Base-by-base conservation (phyloP, 345 rosid genomes). In the Populus euphratica region DNA sequence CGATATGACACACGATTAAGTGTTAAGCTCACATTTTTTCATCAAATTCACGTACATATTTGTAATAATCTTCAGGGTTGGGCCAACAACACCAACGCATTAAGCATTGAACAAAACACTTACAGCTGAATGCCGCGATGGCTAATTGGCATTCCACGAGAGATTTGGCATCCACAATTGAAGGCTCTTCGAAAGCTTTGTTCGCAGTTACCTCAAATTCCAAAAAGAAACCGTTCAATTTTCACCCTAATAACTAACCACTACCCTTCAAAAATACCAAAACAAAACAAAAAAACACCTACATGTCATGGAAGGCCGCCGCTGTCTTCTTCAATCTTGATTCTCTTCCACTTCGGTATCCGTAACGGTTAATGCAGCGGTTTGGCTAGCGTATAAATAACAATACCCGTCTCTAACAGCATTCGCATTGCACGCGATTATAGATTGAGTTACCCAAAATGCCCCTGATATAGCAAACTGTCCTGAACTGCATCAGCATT, bases 381-480 rank as follows among this genome's bases (percentile, higher is more conserved):
- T 29, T 76, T 54, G 77, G 80, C 98, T 92, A 44, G 92, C 96
- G 82, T 88, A 93, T 76, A 93, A 82, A 81, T 79, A 93, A 87
- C 88, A 91, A 4, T 88, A 89, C 49, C 86, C 89, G 78, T 85
- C 89, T 61, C 85, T 59, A 59, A 10, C 83, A 84, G 80, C 77
- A 78, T 88, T 94, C 76, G 87, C 94, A 89, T 92, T 88, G 97
- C 92, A 92, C 6, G 96, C 98, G 49, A 96, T 91, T 81, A 90
- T 69, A 56, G 81, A 77, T 83, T 87, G 61, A 39, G 85, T 83
- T 23, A 90, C 90, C 99, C 98, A 93, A 75, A 85, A 90, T 21
- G 93, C 97, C 80, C 88, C 89, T 6, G 96, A 91, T 79, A 85
- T 31, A 78, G 36, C 79, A 92, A 85, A 78, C 82, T 70, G 80